These are phyloP conservation scores for Marchantia polymorpha DNA, from an alignment of 225 moss, liverwort and hornwort genomes.

Conservation along the genomic window DNA sequence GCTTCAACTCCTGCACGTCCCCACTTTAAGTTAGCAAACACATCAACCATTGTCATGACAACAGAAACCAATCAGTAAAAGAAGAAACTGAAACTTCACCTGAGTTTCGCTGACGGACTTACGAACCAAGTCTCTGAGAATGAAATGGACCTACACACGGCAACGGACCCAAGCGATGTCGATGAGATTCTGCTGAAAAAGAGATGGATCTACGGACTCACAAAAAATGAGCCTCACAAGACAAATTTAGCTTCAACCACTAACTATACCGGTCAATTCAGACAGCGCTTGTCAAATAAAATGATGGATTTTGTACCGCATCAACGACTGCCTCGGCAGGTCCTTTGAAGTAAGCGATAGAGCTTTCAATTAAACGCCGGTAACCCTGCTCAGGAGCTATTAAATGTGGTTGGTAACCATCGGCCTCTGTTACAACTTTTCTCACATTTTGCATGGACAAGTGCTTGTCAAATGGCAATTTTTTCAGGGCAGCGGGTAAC, in stretches of 20 bases:
- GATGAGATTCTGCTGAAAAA: not conserved
- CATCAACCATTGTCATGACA: too few species aligned
- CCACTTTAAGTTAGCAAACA: not conserved
- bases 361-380: slow-evolving; percentile 74
- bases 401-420: slow-evolving; percentile 91
- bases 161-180: not conserved
- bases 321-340: slow-evolving; percentile 83
- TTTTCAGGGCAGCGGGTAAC: slow-evolving; percentile 79
- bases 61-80: not conserved
- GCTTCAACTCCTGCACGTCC: slow-evolving; percentile 34
- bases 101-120: slow-evolving; percentile 69
- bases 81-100: slow-evolving; percentile 24
- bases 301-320: slow-evolving; percentile 39
- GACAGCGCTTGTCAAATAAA: not conserved
- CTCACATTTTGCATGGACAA: slow-evolving; percentile 92
- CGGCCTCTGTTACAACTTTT: slow-evolving; percentile 84
- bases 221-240: not conserved
- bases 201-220: not conserved
- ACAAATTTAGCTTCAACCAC: not conserved
- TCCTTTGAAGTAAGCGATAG: slow-evolving; percentile 76
- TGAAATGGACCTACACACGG: slow-evolving; percentile 69
- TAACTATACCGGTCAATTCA: not conserved
- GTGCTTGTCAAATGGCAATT: slow-evolving; percentile 73
- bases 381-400: slow-evolving; percentile 92
- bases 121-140: slow-evolving; percentile 77